Evolutionary conservation across 2,329 filamentous ascomycete species (phyloP), one percentile per base, ranked within the genome.

Genomic region (Cercospora zeae-maydis): DNA sequence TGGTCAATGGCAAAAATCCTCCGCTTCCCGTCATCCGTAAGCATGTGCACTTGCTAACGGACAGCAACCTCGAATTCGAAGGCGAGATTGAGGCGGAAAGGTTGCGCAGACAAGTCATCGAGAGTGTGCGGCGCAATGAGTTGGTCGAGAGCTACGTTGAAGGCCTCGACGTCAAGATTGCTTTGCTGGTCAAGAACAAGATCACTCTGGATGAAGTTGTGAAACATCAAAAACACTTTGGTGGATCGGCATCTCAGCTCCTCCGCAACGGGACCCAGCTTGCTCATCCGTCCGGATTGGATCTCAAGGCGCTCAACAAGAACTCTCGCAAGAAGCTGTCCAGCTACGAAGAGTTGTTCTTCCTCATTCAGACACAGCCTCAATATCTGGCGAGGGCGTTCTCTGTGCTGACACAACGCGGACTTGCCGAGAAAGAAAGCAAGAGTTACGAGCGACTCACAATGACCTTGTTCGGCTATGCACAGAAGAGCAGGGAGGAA

Each of bases 31-130:
- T 96, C 0, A 91, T 99, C 74, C 97, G 98, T 81, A 96, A 96
- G 75, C 99, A 99, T 75, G 92, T 99, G 2, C 95, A 99, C 76
- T 83, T 99, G 37, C 86, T 99, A 62, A 99, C 98, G 72, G 95
- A 99, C 77, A 98, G 92, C 72, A 93, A 97, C 73, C 96, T 99
- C 72, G 95, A 99, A 75, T 99, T 99, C 78, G 96, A 99, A 74
- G 93, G 98, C 75, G 95, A 99, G 75, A 88, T 99, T 57, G 95
- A 99, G 75, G 97, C 98, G 69, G 95, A 99, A 77, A 86, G 93
- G 53, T 82, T 98, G 74, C 87, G 96, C 58, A 97, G 98, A 81
- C 96, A 91, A 3, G 95, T 99, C 14, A 93, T 99, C 6, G 93
- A 98, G 74, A 93, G 98, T 74, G 95, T 99, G 9, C 89, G 93